Evolutionary conservation across 2,329 filamentous ascomycete genomes (phyloP).

Genomic region (Aspergillus caelatus): DNA sequence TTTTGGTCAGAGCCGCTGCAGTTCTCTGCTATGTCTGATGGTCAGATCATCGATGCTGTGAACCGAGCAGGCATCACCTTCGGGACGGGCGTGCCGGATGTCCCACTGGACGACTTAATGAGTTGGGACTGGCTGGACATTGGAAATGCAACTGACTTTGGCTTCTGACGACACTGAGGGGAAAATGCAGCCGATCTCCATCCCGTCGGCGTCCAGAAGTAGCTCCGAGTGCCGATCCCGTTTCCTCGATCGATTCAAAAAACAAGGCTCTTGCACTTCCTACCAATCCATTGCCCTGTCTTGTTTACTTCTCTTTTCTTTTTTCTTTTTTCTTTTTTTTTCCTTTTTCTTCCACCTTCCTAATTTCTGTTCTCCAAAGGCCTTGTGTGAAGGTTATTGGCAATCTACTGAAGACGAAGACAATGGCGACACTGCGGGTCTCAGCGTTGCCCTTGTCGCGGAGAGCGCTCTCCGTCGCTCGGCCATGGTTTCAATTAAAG

Average conservation of each 20-base stretch:
- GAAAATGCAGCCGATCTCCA: conserved; percentile 5
- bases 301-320: not conserved
- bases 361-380: too few relatives aligned
- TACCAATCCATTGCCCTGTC: not conserved
- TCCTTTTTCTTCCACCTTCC: not conserved
- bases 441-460: conserved; percentile 27
- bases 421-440: conserved; percentile 32
- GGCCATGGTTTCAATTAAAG: conserved; percentile 25
- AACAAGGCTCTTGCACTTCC: not conserved
- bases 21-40: conserved; percentile 70
- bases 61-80: conserved; percentile 65
- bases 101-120: conserved; percentile 63
- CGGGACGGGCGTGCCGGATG: conserved; percentile 57
- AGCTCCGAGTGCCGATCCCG: conserved; percentile 26
- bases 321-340: not conserved
- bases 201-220: conserved; percentile 32
- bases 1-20: conserved; percentile 58
- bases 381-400: not conserved
- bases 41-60: conserved; percentile 68
- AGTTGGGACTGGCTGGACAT: conserved; percentile 61
- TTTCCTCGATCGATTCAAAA: not conserved
- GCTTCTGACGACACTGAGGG: conserved; percentile 20
- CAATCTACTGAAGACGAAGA: not conserved
- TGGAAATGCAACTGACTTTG: conserved; percentile 31
- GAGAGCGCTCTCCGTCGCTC: conserved; percentile 25